Base-by-base conservation (phyloP, 805 yeast species). In the Teunomyces pallodes region DNA sequence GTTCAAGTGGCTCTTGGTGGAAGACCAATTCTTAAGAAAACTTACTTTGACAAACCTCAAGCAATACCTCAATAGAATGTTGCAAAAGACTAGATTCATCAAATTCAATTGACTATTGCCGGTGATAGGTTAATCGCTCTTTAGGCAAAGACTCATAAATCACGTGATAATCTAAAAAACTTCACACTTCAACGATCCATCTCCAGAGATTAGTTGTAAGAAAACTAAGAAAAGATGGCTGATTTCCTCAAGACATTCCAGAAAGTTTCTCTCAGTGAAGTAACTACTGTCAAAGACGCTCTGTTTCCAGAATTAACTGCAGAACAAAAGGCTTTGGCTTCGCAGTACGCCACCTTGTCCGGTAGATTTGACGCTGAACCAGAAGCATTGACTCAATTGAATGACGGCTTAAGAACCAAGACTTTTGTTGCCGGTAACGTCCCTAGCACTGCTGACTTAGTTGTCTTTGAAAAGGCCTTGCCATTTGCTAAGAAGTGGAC, bases 261-360 rank as follows among this genome's bases (percentile, higher is more conserved):
- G 45, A 65, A 65, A 48, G 54, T 70, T 36, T 57, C 71, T 9
- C 60, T 70, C 43, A 54, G 53, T 38, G 69, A 67, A 32, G 59
- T 62, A 30, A 41, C 59, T 36, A 33, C 43, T 53, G 56, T 52
- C 41, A 46, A 49, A 4, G 58, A 56, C 9, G 13, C 61, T 14
- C 36, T 46, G 16, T 67, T 69, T 48, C 69, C 72, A 10, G 59
- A 55, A 44, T 62, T 69, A 53, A 49, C 67, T 38, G 55, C 58
- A 36, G 80, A 77, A 47, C 87, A 85, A 70, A 74, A 77, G 60
- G 96, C 96, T 17, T 75, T 84, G 55, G 76, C 80, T 54, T 79
- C 90, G 30, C 96, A 91, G 70, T 87, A 92, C 85, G 75, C 76
- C 49, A 83, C 96, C 4, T 75, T 90, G 45, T 76, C 91, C n/a